Conservation (phyloP, 148 eudicot genomes). For the Chenopodium album region DNA sequence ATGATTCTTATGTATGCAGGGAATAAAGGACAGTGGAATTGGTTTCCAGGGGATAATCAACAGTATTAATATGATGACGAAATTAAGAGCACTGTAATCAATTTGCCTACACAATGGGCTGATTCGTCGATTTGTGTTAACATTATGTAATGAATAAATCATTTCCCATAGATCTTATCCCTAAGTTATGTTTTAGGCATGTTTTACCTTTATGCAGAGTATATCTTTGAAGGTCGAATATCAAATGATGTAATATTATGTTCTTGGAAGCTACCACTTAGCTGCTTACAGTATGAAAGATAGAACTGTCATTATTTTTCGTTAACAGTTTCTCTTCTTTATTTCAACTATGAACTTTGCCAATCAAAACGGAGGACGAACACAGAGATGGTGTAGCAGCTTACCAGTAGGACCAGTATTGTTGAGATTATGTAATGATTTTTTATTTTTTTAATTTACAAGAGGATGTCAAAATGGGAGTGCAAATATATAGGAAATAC, state of each 20-base stretch:
- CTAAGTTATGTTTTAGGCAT: conserved; percentile 13
- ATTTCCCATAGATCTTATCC: neutral
- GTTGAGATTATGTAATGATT: neutral
- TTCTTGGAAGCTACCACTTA: neutral
- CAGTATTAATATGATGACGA: conserved; percentile 96
- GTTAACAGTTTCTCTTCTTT: too few relatives aligned
- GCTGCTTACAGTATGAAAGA: neutral
- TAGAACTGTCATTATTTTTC: neutral
- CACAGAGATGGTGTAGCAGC: neutral
- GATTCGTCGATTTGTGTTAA: conserved; percentile 7
- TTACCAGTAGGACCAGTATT: neutral
- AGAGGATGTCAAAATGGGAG: neutral
- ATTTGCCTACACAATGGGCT: conserved; percentile 94
- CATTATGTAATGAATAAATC: conserved; percentile 23
- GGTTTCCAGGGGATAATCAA: conserved; percentile 96
- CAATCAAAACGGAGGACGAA: neutral
- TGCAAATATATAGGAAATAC: too few relatives aligned
- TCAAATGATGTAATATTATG: neutral
- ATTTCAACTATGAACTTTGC: neutral
- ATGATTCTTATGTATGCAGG: conserved; percentile 43
- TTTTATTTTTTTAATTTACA: too few relatives aligned
- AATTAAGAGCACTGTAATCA: conserved; percentile 95
- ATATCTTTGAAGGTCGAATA: neutral
- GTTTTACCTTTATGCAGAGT: conserved; percentile 2
- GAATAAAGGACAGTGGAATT: conserved; percentile 94